Conservation (phyloP, 768 basidiomycete genomes). For the Favolaschia claudopus region DNA sequence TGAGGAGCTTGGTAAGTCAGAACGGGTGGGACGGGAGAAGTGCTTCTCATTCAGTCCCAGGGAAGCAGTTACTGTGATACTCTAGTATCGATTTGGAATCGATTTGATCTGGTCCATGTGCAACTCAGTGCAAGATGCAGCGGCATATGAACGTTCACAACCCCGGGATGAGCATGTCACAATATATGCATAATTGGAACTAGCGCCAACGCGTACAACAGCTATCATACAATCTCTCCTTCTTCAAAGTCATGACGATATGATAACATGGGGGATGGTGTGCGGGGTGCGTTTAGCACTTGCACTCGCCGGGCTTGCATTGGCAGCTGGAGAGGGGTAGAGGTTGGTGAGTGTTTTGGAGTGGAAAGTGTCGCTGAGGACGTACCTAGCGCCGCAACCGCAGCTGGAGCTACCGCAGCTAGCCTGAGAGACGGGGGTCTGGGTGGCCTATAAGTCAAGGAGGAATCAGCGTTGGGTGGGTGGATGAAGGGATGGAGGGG, state of each 20-base stretch:
- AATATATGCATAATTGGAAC: slow-evolving; percentile 21
- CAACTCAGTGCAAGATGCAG: no score
- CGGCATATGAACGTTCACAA: background rate
- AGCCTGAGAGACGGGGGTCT: slow-evolving; percentile 49
- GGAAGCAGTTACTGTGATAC: slow-evolving; percentile 9
- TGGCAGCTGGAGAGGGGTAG: slow-evolving; percentile 51
- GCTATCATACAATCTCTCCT: slow-evolving; percentile 26
- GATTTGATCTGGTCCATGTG: slow-evolving; percentile 12
- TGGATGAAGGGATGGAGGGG: slow-evolving; percentile 15
- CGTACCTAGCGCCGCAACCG: slow-evolving; percentile 60
- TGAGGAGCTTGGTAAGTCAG: slow-evolving; percentile 61
- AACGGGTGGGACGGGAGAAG: background rate
- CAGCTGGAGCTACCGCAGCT: slow-evolving; percentile 58
- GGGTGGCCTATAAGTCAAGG: slow-evolving; percentile 36
- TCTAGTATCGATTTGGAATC: background rate
- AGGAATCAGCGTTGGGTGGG: slow-evolving; percentile 2
- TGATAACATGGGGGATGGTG: slow-evolving; percentile 1
- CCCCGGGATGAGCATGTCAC: slow-evolving; percentile 23
- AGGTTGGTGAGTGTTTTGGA: slow-evolving; percentile 1
- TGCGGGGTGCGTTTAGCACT: slow-evolving; percentile 53
- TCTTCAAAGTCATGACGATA: slow-evolving; percentile 14
- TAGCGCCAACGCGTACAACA: slow-evolving; percentile 22
- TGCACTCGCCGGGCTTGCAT: slow-evolving; percentile 71
- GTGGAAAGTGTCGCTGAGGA: background rate
- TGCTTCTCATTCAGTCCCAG: background rate